Base-by-base conservation (phyloP, 1,139 yeast genomes). In the Suhomyces anneliseae region DNA sequence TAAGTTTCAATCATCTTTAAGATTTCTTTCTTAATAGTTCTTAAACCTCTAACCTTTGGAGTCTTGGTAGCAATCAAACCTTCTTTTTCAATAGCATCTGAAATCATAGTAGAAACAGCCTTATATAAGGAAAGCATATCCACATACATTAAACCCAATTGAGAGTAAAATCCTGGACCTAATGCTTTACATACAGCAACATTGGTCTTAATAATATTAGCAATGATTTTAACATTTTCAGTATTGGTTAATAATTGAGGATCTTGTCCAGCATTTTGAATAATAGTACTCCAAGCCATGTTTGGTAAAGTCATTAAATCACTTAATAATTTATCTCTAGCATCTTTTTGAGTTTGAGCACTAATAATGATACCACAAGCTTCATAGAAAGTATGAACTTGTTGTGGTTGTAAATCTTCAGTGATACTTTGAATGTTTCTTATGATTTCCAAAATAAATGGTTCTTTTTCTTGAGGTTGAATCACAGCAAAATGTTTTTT, bases 1-100 rank as follows among this genome's bases (percentile, higher is more conserved):
- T 90, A 95, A 5, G 92, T 87, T 65, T 93, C 99, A 55, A 95
- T 79, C 72, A 95, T 79, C 63, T 88, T 88, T 60, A 95, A 77
- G 45, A 93, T 84, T 70, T 95, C 99, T 69, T 93, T 92, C 72
- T 95, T 95, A 60, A 95, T 90, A 8, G 98, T 90, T 75, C 99
- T 84, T 69, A 95, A 79, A 33, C 96, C 95, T 68, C 99, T 84
- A 27, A 92, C 96, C 64, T 90, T 85, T 45, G 97, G 99, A 1
- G 99, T 92, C 64, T 90, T 90, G 35, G 96, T 90, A 12, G 97
- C 97, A 63, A 90, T 86, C 45, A 85, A 66, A 15, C 96, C 97
- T 58, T 87, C 95, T 39, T 70, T 68, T 7, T 90, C 89, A 46
- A 90, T 93, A 12, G 88, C 80, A 56, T 82, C 81, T 2, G 96